These are phyloP conservation scores for Eutrema salsugineum DNA, from an alignment of 441 rosid species.

Conservation along the genomic window DNA sequence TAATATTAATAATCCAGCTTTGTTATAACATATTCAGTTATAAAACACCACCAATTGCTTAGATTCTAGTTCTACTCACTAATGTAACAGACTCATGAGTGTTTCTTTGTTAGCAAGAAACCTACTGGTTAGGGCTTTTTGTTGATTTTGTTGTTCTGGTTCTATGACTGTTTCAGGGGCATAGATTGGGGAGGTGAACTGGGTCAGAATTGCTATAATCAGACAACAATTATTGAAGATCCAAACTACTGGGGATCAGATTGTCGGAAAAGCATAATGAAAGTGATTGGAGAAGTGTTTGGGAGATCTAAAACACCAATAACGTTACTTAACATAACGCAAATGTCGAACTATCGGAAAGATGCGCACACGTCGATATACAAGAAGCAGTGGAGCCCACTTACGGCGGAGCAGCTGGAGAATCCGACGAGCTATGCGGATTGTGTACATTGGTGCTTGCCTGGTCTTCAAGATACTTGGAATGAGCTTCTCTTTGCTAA, in stretches of 20 bases:
- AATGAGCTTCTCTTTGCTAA: constrained; percentile 22
- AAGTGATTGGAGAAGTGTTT: constrained; percentile 73
- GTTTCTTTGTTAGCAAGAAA: constrained; percentile 11
- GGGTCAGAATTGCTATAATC: constrained; percentile 65
- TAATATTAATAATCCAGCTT: not conserved
- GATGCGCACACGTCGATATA: constrained; percentile 89
- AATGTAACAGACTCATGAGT: not conserved
- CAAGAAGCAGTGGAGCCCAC: constrained; percentile 84
- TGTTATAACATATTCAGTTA: not conserved
- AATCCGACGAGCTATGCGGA: constrained; percentile 73
- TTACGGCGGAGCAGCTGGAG: constrained; percentile 61
- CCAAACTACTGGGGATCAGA: constrained; percentile 81
- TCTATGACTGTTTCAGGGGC: constrained; percentile 41
- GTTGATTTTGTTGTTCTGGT: not conserved
- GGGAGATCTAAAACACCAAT: constrained; percentile 61
- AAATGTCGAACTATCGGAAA: constrained; percentile 72
- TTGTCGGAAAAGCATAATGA: constrained; percentile 62
- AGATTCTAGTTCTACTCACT: not conserved
- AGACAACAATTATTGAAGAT: constrained; percentile 60
- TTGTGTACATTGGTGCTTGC: constrained; percentile 14
- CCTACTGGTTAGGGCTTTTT: not conserved
- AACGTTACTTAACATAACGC: constrained; percentile 75
- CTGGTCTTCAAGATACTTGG: constrained; percentile 16
- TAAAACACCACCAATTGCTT: not conserved
- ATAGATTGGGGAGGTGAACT: constrained; percentile 76